Conservation (phyloP, 495 filamentous ascomycete species). For the Podospora anserina region DNA sequence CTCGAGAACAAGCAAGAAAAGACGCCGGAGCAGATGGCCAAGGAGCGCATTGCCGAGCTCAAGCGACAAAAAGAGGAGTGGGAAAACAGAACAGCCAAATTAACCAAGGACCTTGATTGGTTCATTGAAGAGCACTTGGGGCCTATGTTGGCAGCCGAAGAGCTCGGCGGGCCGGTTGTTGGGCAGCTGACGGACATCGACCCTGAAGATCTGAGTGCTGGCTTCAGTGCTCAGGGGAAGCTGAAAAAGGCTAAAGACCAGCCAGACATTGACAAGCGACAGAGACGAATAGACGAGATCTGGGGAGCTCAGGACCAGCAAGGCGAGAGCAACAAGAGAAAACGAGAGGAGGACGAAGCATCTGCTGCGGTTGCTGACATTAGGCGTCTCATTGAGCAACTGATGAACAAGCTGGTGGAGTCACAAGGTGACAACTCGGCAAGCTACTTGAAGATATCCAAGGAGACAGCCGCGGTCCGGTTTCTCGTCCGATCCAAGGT, state of each 20-base stretch:
- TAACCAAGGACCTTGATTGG: constrained; percentile 61
- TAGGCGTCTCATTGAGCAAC: constrained; percentile 59
- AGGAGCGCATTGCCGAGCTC: constrained; percentile 56
- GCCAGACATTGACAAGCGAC: constrained; percentile 48
- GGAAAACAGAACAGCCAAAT: constrained; percentile 51
- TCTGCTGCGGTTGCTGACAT: constrained; percentile 65
- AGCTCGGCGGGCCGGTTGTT: constrained; percentile 79
- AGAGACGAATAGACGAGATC: constrained; percentile 72
- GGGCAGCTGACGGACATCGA: constrained; percentile 68
- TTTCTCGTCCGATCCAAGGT: constrained; percentile 83
- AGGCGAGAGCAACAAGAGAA: constrained; percentile 27
- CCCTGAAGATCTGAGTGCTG: constrained; percentile 54
- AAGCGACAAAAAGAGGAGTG: constrained; percentile 55
- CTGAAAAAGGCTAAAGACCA: constrained; percentile 57
- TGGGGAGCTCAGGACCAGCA: constrained; percentile 50
- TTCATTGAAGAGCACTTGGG: constrained; percentile 74
- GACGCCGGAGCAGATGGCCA: constrained; percentile 55
- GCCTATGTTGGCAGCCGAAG: constrained; percentile 80
- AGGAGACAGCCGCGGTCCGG: constrained; percentile 75
- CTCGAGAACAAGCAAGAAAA: constrained; percentile 55
- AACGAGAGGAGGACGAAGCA: constrained; percentile 52
- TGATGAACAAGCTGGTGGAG: constrained; percentile 61
- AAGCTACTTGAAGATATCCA: constrained; percentile 65
- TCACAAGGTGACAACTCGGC: constrained; percentile 52
- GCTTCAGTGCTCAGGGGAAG: constrained; percentile 70